Percentiles rank a stretch among this genome's conserved stretches.
Conservation (phyloP, 108 stramenopile genomes). For the Nannochloropsis gaditana region DNA sequence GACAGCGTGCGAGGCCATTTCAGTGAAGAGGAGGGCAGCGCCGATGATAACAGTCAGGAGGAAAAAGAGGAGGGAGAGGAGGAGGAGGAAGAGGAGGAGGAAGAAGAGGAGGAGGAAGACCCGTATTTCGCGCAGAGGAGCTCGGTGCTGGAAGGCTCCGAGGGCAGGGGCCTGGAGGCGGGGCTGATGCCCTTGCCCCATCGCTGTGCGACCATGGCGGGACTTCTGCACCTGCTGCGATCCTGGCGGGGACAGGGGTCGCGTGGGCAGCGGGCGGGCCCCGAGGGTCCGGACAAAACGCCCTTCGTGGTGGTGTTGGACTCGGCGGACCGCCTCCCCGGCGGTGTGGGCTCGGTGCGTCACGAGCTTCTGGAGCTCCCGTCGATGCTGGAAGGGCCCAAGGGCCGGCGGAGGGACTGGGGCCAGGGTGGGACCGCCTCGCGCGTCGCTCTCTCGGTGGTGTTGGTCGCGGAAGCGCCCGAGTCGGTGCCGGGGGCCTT, state of each 20-base stretch:
- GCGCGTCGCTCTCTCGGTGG: background rate
- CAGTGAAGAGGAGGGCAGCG: too few relatives aligned
- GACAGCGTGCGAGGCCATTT: background rate
- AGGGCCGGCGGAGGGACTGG: background rate
- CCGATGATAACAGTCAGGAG: background rate
- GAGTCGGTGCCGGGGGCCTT: background rate
- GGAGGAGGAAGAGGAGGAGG: background rate
- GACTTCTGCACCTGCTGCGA: background rate
- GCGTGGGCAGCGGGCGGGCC: background rate
- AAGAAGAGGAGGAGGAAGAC: background rate
- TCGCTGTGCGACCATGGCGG: background rate
- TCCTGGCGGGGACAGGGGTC: background rate
- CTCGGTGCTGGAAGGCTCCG: background rate
- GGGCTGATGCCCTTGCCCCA: background rate
- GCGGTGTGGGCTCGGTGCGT: background rate
- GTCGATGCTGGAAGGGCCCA: background rate
- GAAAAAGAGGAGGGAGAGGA: background rate
- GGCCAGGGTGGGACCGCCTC: background rate
- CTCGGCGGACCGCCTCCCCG: background rate
- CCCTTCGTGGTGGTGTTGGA: conserved; percentile 5
- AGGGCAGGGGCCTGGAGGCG: background rate
- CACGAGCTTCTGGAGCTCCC: background rate
- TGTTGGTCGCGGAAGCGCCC: background rate
- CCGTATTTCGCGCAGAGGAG: conserved; percentile 4
- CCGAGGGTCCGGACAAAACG: background rate